Conservation (phyloP, 108 stramenopile genomes). For the Pseudonitzschia multiseries region DNA sequence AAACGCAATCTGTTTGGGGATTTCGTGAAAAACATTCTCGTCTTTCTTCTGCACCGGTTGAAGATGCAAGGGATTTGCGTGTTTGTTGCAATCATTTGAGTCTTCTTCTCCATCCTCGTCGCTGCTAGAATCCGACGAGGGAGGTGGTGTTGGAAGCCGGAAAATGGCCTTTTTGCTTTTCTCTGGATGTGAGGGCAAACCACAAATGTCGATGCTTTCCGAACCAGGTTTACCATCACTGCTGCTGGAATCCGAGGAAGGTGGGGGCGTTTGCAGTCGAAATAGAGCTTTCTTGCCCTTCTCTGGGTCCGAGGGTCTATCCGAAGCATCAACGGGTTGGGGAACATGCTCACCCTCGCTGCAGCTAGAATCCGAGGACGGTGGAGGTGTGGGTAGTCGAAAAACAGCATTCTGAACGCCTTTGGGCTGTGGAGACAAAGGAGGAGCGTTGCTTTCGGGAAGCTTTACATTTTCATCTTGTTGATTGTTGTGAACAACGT, state of each 20-base stretch:
- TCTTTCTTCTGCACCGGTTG: not conserved
- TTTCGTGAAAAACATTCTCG: not conserved
- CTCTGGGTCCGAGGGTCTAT: too few species aligned
- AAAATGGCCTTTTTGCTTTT: not conserved
- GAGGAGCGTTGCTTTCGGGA: too few species aligned
- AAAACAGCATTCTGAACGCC: not conserved
- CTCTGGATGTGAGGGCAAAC: not conserved
- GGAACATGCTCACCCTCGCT: not conserved
- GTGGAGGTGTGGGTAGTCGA: not conserved
- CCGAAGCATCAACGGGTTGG: too few species aligned
- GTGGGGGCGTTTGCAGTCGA: not conserved
- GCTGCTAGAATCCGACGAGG: slow-evolving; percentile 10
- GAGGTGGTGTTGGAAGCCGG: slow-evolving; percentile 11
- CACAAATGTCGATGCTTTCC: too few species aligned
- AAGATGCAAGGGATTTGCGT: not conserved
- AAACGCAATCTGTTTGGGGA: not conserved
- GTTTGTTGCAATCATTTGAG: not conserved
- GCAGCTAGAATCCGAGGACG: not conserved
- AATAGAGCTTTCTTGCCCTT: not conserved
- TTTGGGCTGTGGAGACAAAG: not conserved
- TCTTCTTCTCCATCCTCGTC: not conserved
- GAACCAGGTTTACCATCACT: too few species aligned
- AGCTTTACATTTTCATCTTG: not conserved
- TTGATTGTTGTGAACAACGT: not conserved
- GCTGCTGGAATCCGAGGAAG: not conserved